These are phyloP conservation scores for Lodderomyces theae DNA, from an alignment of 1,139 yeast species.

Conservation along the genomic window DNA sequence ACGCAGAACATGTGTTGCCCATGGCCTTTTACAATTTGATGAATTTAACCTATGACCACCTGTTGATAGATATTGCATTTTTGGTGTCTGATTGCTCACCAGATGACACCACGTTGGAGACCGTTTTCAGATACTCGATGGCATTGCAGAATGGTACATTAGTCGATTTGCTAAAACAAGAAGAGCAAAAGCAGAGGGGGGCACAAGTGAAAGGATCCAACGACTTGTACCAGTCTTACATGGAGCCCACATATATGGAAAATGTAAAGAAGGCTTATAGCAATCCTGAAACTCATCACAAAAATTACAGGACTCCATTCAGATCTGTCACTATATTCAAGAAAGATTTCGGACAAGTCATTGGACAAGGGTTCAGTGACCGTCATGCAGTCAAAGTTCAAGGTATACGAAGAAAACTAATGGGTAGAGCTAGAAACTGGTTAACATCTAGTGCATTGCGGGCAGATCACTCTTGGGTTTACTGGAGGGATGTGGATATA, in stretches of 20 bases:
- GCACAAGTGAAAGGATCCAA: conserved; percentile 46
- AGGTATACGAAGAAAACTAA: conserved; percentile 79
- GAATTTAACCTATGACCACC: conserved; percentile 84
- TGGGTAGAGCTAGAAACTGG: conserved; percentile 94
- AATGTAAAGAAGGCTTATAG: conserved; percentile 56
- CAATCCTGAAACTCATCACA: conserved; percentile 56
- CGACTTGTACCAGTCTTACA: conserved; percentile 64
- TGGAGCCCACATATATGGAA: conserved; percentile 64
- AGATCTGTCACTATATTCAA: conserved; percentile 71
- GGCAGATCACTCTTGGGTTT: conserved; percentile 91
- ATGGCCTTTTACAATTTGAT: conserved; percentile 81
- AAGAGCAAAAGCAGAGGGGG: conserved; percentile 31
- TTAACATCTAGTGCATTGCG: conserved; percentile 69
- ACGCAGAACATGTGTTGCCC: conserved; percentile 78
- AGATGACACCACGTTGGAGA: conserved; percentile 68
- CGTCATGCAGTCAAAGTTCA: conserved; percentile 88
- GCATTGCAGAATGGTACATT: conserved; percentile 72
- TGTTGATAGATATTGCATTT: conserved; percentile 77
- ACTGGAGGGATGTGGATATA: conserved; percentile 91
- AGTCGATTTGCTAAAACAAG: conserved; percentile 44
- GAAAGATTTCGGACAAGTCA: conserved; percentile 81
- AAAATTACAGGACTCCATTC: conserved; percentile 67
- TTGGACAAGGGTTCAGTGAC: conserved; percentile 87
- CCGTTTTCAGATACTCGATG: conserved; percentile 61
- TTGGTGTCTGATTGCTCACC: conserved; percentile 82